Percentiles rank a stretch among this genome's conserved stretches.
Evolutionary conservation across 345 rosid species (phyloP).

Genomic region (Raphanus sativus): DNA sequence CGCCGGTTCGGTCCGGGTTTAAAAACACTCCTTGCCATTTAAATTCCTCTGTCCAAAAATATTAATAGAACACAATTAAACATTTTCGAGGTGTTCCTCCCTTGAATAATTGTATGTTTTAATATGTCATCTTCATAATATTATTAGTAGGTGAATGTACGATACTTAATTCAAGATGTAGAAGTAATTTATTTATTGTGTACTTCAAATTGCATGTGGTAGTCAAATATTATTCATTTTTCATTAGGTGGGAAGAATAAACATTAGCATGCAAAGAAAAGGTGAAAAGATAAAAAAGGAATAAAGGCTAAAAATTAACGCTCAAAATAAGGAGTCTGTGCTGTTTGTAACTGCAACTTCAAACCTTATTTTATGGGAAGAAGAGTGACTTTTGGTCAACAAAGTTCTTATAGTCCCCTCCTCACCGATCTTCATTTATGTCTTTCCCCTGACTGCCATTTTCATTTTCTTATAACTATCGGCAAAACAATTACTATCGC

Average conservation of each 20-base stretch:
- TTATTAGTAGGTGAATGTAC: no score
- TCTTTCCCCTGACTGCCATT: slow-evolving; percentile 13
- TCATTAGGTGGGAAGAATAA: neutral
- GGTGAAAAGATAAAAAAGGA: neutral
- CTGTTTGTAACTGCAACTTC: no score
- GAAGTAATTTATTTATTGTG: slow-evolving; percentile 2
- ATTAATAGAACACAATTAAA: neutral
- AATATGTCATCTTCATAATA: no score
- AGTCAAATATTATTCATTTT: no score
- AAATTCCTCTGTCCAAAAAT: slow-evolving; percentile 1
- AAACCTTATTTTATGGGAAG: no score
- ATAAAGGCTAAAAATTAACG: slow-evolving; percentile 21
- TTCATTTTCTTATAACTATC: slow-evolving; percentile 29
- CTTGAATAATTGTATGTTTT: neutral
- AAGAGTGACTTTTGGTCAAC: no score
- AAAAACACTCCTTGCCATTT: slow-evolving; percentile 11
- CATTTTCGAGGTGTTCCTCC: slow-evolving; percentile 17
- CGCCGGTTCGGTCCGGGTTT: no score
- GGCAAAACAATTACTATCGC: slow-evolving; percentile 10
- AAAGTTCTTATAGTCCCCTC: no score
- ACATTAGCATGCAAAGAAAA: neutral
- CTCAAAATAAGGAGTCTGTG: slow-evolving; percentile 38
- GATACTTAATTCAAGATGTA: neutral
- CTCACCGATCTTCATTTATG: no score
- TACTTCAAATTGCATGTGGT: no score